phyloP scores from a whole-genome alignment of 2,329 filamentous ascomycete genomes.

The Xylaria sp. region DNA sequence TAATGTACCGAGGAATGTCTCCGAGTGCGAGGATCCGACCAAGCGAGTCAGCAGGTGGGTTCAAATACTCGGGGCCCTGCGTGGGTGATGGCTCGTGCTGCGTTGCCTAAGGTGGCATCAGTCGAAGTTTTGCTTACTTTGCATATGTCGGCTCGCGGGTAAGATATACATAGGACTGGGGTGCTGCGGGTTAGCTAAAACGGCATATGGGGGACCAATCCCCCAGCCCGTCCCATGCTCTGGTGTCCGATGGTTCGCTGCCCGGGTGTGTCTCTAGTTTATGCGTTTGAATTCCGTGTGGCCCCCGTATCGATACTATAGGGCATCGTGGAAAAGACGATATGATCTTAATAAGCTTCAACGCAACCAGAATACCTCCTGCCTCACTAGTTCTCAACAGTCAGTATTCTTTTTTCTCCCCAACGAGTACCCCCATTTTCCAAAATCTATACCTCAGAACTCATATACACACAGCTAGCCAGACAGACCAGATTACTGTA shows the following conservation, averaged over 20 bases:
- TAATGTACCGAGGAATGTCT: constrained; percentile 9
- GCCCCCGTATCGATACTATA: constrained; percentile 14
- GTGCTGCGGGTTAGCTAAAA: constrained; percentile 22
- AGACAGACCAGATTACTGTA: constrained; percentile 15
- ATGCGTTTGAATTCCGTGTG: neutral
- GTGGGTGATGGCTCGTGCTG: constrained; percentile 19
- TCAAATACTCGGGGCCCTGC: constrained; percentile 5
- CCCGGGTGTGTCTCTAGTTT: constrained; percentile 23
- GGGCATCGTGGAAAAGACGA: constrained; percentile 4
- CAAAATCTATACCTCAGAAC: neutral
- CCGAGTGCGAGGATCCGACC: constrained; percentile 7
- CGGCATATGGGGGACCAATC: constrained; percentile 21
- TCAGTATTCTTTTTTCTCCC: constrained; percentile 1
- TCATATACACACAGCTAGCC: neutral
- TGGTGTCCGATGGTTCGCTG: constrained; percentile 19
- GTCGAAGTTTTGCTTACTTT: constrained; percentile 31
- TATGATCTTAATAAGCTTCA: constrained; percentile 24
- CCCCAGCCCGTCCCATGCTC: constrained; percentile 12
- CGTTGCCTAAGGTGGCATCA: constrained; percentile 18
- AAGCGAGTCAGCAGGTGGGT: constrained; percentile 26
- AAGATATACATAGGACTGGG: constrained; percentile 22
- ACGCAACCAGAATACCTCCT: constrained; percentile 5
- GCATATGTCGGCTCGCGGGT: constrained; percentile 30
- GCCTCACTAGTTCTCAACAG: constrained; percentile 4
- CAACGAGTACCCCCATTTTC: neutral